Evolutionary conservation across 805 yeast genomes (phyloP).

Genomic region (Cyberlindnera xylosilytica): DNA sequence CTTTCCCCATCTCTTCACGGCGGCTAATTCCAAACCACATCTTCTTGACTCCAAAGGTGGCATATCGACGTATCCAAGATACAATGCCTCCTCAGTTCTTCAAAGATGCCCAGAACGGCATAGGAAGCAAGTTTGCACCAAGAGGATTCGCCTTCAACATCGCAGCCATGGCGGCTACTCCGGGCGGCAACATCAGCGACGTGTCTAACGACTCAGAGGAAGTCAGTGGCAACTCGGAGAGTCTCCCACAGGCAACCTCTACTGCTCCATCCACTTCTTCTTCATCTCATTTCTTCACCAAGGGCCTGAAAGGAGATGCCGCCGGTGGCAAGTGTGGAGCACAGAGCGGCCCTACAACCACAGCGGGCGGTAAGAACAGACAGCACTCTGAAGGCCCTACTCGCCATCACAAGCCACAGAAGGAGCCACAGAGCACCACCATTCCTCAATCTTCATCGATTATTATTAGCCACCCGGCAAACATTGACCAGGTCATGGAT

Average conservation of each 20-base stretch:
- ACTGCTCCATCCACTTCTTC: constrained; percentile 15
- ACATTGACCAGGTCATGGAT: too few relatives aligned
- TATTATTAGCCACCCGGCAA: too few relatives aligned
- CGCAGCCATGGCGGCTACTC: constrained; percentile 6
- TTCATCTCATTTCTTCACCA: constrained; percentile 4
- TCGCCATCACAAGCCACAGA: too few relatives aligned
- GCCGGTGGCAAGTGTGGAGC: background rate
- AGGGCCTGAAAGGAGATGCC: constrained; percentile 1
- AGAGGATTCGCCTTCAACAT: constrained; percentile 22
- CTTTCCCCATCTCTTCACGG: too few relatives aligned
- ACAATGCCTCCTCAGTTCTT: constrained; percentile 26
- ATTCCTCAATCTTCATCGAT: too few relatives aligned
- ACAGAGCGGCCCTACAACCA: background rate
- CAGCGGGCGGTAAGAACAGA: background rate
- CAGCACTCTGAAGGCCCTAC: too few relatives aligned
- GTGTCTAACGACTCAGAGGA: constrained; percentile 6
- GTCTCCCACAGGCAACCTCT: constrained; percentile 7
- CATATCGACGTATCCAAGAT: too few relatives aligned
- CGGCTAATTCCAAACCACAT: too few relatives aligned
- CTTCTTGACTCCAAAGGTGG: too few relatives aligned
- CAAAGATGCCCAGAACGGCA: constrained; percentile 22
- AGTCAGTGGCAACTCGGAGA: constrained; percentile 2
- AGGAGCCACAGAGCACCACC: too few relatives aligned
- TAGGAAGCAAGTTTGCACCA: constrained; percentile 23
- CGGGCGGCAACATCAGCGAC: background rate